Base-by-base conservation (phyloP, 768 basidiomycete genomes). In the Mycena leptocephala region DNA sequence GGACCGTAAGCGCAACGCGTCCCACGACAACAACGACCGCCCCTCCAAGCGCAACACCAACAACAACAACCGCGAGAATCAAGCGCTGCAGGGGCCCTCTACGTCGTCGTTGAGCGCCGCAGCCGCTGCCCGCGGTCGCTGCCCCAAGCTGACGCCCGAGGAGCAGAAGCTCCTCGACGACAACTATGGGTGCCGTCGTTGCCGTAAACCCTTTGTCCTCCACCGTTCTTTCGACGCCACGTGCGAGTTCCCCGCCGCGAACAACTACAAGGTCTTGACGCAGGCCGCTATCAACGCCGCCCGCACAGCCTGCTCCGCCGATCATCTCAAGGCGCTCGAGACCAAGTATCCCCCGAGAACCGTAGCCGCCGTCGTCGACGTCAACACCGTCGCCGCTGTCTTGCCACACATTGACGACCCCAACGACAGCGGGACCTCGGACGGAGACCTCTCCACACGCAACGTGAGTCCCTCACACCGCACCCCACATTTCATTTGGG, bases 401-500 rank as follows among this genome's bases (percentile, higher is more conserved):
- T 3, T 58, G 16, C 30, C 28, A 14, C 16, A 58, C 30, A 24
- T 58, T 30, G 30, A 58, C 16, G 56, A 58, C 30, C 32, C 56
- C 2, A 24, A 58, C 16, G 20, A 58, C 30, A 58, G 56, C 56
- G 30, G 30, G 7, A 33, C 56, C 5, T 16, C 28, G 1, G 30
- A 58, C n/a, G 14, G 30, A 1, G 32, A 58, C n/a, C 30, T 58
- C 16, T 32, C 30, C n/a, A 7, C 2, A 3, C 56, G 56, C 30
- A n/a, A n/a, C n/a, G 30, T 58, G 56, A 22, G 35, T 65, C 61
- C 62, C 20, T 64, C 39, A 7, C 59, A 53, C 56, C 63, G 39
- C 69, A 35, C 16, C 3, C 62, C 39, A 2, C 61, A 72, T 24
- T n/a, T 73, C 5, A 41, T 58, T 20, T 73, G 72, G 72, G 28